These are phyloP conservation scores for Eimeria acervulina DNA, from an alignment of 169 alveolate species.

Conservation along the genomic window DNA sequence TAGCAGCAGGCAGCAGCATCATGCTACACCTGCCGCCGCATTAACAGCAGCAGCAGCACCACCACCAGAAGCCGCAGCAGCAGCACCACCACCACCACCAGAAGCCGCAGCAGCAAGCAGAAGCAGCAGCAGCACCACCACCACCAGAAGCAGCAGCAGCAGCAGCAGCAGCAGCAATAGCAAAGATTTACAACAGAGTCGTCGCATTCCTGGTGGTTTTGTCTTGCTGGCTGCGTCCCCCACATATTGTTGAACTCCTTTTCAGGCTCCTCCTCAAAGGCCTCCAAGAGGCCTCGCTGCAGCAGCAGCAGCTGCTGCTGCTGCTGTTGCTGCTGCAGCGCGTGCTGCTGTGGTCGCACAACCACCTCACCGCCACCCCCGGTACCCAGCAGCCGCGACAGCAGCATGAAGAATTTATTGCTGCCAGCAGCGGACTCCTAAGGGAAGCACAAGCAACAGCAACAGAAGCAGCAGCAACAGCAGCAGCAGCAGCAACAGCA, in stretches of 20 bases:
- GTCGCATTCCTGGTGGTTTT: background rate
- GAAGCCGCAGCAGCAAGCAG: background rate
- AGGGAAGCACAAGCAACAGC: background rate
- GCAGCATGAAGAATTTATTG: background rate
- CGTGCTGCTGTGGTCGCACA: background rate
- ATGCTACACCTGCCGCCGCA: background rate
- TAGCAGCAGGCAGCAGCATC: background rate
- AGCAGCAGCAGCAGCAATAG: background rate
- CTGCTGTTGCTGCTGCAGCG: background rate
- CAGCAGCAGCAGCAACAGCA: background rate
- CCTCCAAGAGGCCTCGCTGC: constrained; percentile 18
- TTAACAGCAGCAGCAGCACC: background rate
- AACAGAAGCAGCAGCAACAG: background rate
- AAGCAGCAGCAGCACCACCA: too few species aligned
- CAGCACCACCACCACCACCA: background rate
- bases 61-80: background rate
- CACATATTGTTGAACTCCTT: background rate
- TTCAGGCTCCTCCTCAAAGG: background rate
- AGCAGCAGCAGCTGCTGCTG: constrained; percentile 32
- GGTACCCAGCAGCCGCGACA: background rate
- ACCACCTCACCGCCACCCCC: constrained; percentile 31
- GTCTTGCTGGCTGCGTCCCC: background rate
- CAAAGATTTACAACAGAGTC: background rate
- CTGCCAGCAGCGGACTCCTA: background rate
- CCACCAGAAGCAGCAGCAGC: too few species aligned